Percentiles rank a stretch among this genome's conserved stretches.
Conservation (phyloP, 768 basidiomycete species). For the Exsudoporus frostii region DNA sequence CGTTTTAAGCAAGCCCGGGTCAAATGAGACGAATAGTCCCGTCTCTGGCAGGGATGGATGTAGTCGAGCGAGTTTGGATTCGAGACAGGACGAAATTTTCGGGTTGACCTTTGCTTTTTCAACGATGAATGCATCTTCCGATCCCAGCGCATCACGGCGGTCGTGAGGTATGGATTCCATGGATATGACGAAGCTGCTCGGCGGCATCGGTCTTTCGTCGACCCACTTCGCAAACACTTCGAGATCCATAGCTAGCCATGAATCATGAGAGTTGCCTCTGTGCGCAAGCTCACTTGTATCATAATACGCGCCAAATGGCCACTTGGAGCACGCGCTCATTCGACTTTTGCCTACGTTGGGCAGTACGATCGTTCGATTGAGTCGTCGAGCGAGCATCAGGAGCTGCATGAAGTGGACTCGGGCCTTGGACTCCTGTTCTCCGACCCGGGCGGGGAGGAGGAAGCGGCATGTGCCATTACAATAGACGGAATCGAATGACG, state of each 20-base stretch:
- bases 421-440: constrained; percentile 60
- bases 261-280: background rate
- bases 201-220: constrained; percentile 21
- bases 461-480: constrained; percentile 39
- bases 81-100: constrained; percentile 21
- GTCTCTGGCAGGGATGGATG: constrained; percentile 1
- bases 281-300: constrained; percentile 27
- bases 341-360: constrained; percentile 58
- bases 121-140: background rate
- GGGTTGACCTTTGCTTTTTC: constrained; percentile 6
- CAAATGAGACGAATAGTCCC: constrained; percentile 11
- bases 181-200: constrained; percentile 38
- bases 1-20: background rate
- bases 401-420: constrained; percentile 54
- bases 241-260: constrained; percentile 29
- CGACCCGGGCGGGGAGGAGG: constrained; percentile 47
- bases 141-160: background rate
- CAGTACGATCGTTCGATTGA: constrained; percentile 57
- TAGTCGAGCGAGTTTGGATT: constrained; percentile 15
- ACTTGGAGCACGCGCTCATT: constrained; percentile 49
- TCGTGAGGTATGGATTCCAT: constrained; percentile 24
- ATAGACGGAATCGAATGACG: constrained; percentile 19
- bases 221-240: constrained; percentile 41
- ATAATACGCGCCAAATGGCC: constrained; percentile 52
- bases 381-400: constrained; percentile 41